A percentile compares a stretch with the other conserved stretches of the same genome.
Conservation (phyloP, 1,284 basidiomycete species). For the Puccinia coronata region DNA sequence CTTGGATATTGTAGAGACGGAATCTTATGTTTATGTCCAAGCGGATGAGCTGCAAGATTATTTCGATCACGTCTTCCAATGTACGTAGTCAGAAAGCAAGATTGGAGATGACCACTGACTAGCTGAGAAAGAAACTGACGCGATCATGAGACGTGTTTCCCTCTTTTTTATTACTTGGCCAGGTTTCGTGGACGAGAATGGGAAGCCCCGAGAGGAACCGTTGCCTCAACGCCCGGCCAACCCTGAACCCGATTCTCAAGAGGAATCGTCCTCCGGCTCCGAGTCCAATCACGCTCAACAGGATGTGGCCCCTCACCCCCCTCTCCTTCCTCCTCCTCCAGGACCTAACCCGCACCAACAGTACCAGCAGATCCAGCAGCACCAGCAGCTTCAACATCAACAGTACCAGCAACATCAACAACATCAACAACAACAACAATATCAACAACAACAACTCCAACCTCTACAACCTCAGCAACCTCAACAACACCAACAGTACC, state of each 20-base stretch:
- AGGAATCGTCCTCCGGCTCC: slow-evolving; percentile 16
- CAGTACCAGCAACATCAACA: not conserved
- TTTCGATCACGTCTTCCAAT: slow-evolving; percentile 49
- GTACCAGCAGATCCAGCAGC: not conserved
- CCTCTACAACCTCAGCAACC: not conserved
- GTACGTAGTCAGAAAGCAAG: slow-evolving; percentile 8
- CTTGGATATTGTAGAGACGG: slow-evolving; percentile 28
- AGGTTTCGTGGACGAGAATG: slow-evolving; percentile 49
- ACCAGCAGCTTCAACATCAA: not conserved
- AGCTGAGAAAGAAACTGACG: no score
- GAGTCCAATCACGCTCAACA: not conserved
- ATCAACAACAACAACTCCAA: not conserved
- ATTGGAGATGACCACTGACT: not conserved
- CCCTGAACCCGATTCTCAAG: slow-evolving; percentile 14
- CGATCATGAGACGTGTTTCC: no score
- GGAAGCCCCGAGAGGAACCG: slow-evolving; percentile 41
- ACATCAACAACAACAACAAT: not conserved
- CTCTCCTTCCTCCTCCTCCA: not conserved
- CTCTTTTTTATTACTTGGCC: not conserved
- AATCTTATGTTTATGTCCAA: slow-evolving; percentile 50
- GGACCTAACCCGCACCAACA: not conserved
- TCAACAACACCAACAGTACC: not conserved
- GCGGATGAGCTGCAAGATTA: slow-evolving; percentile 50
- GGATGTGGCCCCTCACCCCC: not conserved
- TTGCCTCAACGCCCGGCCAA: slow-evolving; percentile 48